Base-by-base conservation (phyloP, 345 rosid genomes). In the Euphorbia lathyris region DNA sequence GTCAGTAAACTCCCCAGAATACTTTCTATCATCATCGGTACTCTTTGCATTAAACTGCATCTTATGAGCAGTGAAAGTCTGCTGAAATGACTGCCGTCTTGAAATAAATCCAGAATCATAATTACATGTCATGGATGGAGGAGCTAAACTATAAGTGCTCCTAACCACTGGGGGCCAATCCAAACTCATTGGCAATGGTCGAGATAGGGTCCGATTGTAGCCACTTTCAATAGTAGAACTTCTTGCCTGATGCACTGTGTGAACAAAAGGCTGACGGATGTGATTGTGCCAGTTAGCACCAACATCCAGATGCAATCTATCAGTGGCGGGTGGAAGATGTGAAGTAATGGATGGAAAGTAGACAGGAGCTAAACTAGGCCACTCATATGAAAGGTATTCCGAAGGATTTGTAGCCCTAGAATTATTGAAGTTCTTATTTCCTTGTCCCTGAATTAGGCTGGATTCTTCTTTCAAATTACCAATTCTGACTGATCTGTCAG, bases 81-180 rank as follows among this genome's bases (percentile, higher is more conserved):
- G 84, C 71, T 79, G 86, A 77, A 86, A 85, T 65, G 89, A 71
- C 63, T 82, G 88, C 32, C 80, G 68, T 70, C 87, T 79, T 38
- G 90, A 73, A 63, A 85, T 78, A 75, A 87, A 84, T 69, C 92
- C 93, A 60, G 92, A 73, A 80, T 89, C 97, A 77, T 85, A 90
- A 79, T 83, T 87, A 74, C 90, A 83, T 14, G 91, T 53, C 73
- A 91, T 65, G 32, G 93, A 81, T 58, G 97, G 84, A 66, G 97
- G 84, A 66, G 86, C 80, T 73, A 89, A 68, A 57, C 93, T 89
- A 76, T 83, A 82, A 63, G 81, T 81, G 83, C 86, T 86, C 78
- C 87, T 87, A 76, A 94, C 97, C 87, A 89, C 75, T 59, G 96
- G 97, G 60, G 97, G 98, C 96, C 98, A 94, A 81, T 94, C 98